These are phyloP conservation scores for Clarireedia monteithiana DNA, from an alignment of 2,329 filamentous ascomycete genomes.

Conservation along the genomic window DNA sequence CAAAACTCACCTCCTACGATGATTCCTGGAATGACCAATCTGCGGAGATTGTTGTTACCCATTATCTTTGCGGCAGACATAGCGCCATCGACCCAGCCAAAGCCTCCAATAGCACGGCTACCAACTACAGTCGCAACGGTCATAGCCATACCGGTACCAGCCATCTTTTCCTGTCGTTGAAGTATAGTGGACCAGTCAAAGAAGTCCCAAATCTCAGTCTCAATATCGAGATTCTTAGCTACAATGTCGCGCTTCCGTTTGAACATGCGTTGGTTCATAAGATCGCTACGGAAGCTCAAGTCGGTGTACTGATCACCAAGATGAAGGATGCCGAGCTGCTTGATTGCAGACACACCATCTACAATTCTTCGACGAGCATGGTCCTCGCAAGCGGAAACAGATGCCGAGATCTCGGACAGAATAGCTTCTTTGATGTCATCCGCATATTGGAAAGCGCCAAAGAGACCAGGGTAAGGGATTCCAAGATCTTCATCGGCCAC, in stretches of 20 bases:
- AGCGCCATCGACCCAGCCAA: conserved; percentile 83
- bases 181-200: conserved; percentile 78
- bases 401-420: conserved; percentile 75
- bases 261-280: conserved; percentile 62
- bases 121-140: conserved; percentile 85
- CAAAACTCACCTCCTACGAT: conserved; percentile 64
- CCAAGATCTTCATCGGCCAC: conserved; percentile 73
- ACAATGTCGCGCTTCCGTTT: conserved; percentile 71
- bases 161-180: conserved; percentile 89
- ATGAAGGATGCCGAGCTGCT: conserved; percentile 79
- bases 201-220: conserved; percentile 88
- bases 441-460: conserved; percentile 82
- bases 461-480: conserved; percentile 78
- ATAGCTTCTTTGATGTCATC: conserved; percentile 90
- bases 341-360: conserved; percentile 76
- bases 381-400: conserved; percentile 75
- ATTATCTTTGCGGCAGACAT: conserved; percentile 74
- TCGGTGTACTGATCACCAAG: conserved; percentile 81
- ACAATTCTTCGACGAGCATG: conserved; percentile 73
- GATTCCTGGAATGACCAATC: conserved; percentile 72
- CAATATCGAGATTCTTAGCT: conserved; percentile 76
- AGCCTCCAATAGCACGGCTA: conserved; percentile 70
- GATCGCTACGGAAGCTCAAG: conserved; percentile 79
- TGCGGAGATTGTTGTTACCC: conserved; percentile 72
- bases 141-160: conserved; percentile 88